phyloP scores from a whole-genome alignment of 2,329 filamentous ascomycete species.

The Passalora sequoiae region DNA sequence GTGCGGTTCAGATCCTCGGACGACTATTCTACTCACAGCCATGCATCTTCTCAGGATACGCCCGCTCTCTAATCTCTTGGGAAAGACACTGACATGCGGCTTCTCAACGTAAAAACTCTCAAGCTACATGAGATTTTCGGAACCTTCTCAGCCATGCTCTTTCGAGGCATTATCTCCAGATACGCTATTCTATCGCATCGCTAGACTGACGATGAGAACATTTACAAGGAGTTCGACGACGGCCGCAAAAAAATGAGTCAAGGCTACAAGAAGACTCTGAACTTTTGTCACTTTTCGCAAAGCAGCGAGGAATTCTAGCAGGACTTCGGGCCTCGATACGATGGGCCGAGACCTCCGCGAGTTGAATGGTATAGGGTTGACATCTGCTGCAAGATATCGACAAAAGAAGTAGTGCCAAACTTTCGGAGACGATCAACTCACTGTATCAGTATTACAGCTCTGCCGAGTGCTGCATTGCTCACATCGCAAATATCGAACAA shows the following conservation, averaged over 20 bases:
- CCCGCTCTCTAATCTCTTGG: too few species aligned
- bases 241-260: neutral
- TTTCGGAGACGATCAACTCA: slow-evolving; percentile 15
- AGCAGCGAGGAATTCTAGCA: neutral
- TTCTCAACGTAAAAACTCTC: too few species aligned
- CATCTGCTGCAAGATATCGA: slow-evolving; percentile 21
- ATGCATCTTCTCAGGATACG: too few species aligned
- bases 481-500: too few species aligned
- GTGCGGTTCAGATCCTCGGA: too few species aligned
- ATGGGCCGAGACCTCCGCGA: neutral
- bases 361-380: slow-evolving; percentile 13
- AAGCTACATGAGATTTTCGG: too few species aligned
- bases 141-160: too few species aligned
- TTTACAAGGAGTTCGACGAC: slow-evolving; percentile 9
- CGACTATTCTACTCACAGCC: too few species aligned
- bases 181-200: slow-evolving; percentile 19
- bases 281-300: neutral
- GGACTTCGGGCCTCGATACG: neutral
- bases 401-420: slow-evolving; percentile 14
- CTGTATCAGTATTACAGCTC: slow-evolving; percentile 16
- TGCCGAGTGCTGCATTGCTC: slow-evolving; percentile 10
- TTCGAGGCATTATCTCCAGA: too few species aligned
- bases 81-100: too few species aligned
- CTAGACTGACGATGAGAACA: slow-evolving; percentile 14
- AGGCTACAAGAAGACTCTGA: neutral